These are phyloP conservation scores for Coemansia sp. DNA, from an alignment of 192 early-diverging fungal genomes.

Conservation along the genomic window DNA sequence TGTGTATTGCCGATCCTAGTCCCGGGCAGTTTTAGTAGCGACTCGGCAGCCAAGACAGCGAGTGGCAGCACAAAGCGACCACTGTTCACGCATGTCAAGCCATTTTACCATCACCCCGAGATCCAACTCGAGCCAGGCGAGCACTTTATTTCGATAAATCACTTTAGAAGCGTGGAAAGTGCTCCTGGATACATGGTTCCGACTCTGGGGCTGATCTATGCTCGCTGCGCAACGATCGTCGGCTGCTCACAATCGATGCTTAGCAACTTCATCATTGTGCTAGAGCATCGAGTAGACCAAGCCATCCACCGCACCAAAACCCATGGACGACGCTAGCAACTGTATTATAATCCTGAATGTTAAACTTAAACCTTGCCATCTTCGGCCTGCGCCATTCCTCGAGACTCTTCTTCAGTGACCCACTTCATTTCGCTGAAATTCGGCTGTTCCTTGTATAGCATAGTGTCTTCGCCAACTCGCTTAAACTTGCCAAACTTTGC, in stretches of 20 bases:
- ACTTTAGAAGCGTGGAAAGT: neutral
- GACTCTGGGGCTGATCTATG: constrained; percentile 33
- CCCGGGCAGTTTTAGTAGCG: neutral
- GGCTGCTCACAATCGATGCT: constrained; percentile 28
- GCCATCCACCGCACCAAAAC: neutral
- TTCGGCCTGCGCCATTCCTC: constrained; percentile 8
- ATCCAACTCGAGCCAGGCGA: constrained; percentile 37
- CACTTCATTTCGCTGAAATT: constrained; percentile 54
- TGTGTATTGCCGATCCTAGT: neutral
- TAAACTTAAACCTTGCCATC: neutral
- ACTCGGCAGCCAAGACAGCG: neutral
- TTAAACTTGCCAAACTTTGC: constrained; percentile 58
- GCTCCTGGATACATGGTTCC: constrained; percentile 39
- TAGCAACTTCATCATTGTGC: neutral
- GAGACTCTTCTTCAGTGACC: constrained; percentile 51
- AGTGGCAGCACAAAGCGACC: constrained; percentile 6
- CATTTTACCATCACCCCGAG: constrained; percentile 32
- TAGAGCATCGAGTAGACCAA: neutral
- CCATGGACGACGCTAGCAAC: neutral
- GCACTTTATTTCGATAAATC: constrained; percentile 1
- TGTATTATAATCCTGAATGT: neutral
- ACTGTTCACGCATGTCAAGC: constrained; percentile 16
- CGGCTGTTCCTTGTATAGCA: constrained; percentile 49
- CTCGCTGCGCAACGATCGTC: constrained; percentile 41
- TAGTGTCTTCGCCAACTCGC: constrained; percentile 61